Base-by-base conservation (phyloP, 768 basidiomycete genomes). In the Amanita subjunquillea region DNA sequence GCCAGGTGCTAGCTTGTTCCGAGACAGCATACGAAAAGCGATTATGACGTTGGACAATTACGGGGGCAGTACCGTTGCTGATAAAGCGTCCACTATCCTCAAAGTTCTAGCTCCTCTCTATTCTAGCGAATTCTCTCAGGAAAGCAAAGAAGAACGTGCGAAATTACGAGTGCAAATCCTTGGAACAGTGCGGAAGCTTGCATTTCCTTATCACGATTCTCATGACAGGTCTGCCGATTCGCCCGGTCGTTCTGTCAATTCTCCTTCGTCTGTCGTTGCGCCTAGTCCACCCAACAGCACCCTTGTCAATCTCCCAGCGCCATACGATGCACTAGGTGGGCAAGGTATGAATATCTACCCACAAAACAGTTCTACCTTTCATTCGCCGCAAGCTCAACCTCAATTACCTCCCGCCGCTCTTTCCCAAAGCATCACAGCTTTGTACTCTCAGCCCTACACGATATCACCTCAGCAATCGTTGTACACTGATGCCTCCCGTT, bases 141-240 rank as follows among this genome's bases (percentile, higher is more conserved):
- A 78, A 55, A 67, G 62, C 40, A 61, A 69, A 17, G 76, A 79
- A 54, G 70, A 72, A 20, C 72, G 82, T 47, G 80, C 83, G 56
- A 80, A 77, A 63, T 73, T 76, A 61, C 80, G 83, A 56, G 72
- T 72, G 9, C 73, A 76, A 56, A 77, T 88, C 22, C 67, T 89
- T 45, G 70, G 80, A 50, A 73, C 79, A 22, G 87, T 89, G 39
- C 76, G 83, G 54, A 85, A 85, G 55, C 76, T 90, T 20, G 85
- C 86, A 25, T 88, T 89, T 66, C 87, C 87, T n/a, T 87, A 84
- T 63, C 84, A 85, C 58, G 84, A 82, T 65, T 79, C 45, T 27
- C 51, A 42, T 22, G 50, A 51, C 36, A 53, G 38, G 23, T 45
- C 43, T 37, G 22, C 29, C 6, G 50, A 73, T 56, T 79, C 80